These are phyloP conservation scores for Quercus alba DNA, from an alignment of 306 rosid genomes.

Conservation along the genomic window DNA sequence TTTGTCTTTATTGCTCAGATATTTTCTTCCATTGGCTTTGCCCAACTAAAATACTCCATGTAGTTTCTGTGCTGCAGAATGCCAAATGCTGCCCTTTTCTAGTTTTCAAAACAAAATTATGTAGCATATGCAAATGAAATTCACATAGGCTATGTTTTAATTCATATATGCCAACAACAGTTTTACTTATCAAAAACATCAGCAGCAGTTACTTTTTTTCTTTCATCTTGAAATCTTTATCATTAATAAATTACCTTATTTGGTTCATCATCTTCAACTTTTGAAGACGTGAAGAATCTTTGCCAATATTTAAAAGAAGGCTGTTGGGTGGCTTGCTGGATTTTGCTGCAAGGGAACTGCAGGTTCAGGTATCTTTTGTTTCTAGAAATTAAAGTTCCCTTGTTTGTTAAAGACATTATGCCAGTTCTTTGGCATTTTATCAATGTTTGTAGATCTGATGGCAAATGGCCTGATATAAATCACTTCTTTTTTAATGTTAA, in stretches of 20 bases:
- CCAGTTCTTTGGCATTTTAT: not conserved
- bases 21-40: not conserved
- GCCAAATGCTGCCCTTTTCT: not conserved
- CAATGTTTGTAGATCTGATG: not conserved
- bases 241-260: conserved; percentile 17
- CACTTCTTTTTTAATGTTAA: not conserved
- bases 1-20: not conserved
- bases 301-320: conserved; percentile 93
- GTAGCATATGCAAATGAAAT: conserved; percentile 14
- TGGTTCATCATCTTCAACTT: conserved; percentile 30
- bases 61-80: not conserved
- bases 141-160: conserved; percentile 2
- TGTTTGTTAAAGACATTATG: not conserved
- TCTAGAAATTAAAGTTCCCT: conserved; percentile 16
- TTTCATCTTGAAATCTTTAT: not conserved
- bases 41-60: not conserved
- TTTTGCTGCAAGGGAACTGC: conserved; percentile 85
- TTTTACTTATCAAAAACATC: not conserved
- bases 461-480: not conserved
- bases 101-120: conserved; percentile 4
- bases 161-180: no score
- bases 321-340: conserved; percentile 83
- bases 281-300: conserved; percentile 88
- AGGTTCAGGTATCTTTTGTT: conserved; percentile 64
- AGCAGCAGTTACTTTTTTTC: conserved; percentile 9